Percentiles rank a stretch among this genome's conserved stretches.
phyloP scores from a whole-genome alignment of 2,329 filamentous ascomycete species.

The Chalaropsis ovoidea region DNA sequence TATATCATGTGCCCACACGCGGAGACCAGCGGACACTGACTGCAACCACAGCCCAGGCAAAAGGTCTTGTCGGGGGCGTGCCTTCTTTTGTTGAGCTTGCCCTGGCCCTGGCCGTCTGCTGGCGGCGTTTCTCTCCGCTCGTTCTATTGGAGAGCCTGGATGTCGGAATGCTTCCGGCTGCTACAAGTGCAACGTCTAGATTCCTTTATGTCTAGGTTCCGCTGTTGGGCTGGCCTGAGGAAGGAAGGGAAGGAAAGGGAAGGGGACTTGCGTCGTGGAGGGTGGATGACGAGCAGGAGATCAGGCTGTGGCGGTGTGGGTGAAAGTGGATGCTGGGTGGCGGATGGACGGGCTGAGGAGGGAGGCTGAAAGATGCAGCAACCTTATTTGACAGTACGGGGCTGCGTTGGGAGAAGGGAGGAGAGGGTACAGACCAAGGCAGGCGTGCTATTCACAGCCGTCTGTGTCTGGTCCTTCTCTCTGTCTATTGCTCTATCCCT shows the following conservation, averaged over 20 bases:
- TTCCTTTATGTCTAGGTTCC: conserved; percentile 8
- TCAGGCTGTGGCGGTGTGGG: background rate
- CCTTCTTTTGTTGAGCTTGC: background rate
- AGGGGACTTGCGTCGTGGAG: background rate
- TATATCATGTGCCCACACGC: conserved; percentile 4
- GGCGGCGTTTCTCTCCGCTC: background rate
- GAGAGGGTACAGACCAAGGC: background rate
- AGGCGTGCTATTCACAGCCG: background rate
- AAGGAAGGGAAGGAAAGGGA: background rate
- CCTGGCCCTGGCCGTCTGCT: background rate
- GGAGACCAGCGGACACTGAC: background rate
- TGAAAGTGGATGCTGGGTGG: background rate
- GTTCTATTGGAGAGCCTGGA: background rate
- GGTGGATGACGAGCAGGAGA: background rate
- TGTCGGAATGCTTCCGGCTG: conserved; percentile 1
- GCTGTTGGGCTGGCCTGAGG: background rate
- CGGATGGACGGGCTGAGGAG: background rate
- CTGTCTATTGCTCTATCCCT: background rate
- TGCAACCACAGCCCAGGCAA: background rate
- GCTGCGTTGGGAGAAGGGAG: background rate
- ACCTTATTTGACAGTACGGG: background rate
- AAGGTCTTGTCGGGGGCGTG: background rate
- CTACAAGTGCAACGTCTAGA: background rate
- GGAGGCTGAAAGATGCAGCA: background rate
- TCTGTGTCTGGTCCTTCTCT: background rate